Conservation (phyloP, 192 early-diverging fungal genomes). For the Diversispora epigaea region DNA sequence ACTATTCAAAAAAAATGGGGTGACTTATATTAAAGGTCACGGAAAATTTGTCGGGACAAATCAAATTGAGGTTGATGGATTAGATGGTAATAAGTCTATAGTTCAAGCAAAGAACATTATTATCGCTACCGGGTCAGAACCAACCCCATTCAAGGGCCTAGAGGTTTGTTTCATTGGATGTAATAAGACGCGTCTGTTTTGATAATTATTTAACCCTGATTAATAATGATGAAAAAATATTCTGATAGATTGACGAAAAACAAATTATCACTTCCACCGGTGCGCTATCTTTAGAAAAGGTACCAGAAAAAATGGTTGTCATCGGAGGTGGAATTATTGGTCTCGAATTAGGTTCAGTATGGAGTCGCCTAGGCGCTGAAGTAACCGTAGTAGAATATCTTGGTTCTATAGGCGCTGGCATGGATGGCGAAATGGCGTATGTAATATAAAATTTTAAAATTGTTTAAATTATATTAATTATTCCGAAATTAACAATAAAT, state of each 20-base stretch:
- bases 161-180: constrained; percentile 44
- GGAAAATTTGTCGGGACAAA: constrained; percentile 77
- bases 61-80: constrained; percentile 78
- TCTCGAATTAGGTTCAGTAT: constrained; percentile 97
- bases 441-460: constrained; percentile 30
- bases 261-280: constrained; percentile 98
- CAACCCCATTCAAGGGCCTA: constrained; percentile 90
- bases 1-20: constrained; percentile 98
- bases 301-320: constrained; percentile 97
- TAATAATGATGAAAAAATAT: constrained; percentile 2
- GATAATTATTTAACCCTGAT: constrained; percentile 2
- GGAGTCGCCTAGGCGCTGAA: constrained; percentile 92
- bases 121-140: constrained; percentile 97
- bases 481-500: neutral
- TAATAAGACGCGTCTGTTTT: neutral
- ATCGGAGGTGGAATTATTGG: constrained; percentile 99
- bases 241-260: constrained; percentile 80
- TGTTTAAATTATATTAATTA: neutral
- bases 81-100: constrained; percentile 70
- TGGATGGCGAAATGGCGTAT: constrained; percentile 92
- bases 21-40: constrained; percentile 92
- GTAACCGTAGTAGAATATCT: constrained; percentile 96
- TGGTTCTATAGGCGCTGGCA: constrained; percentile 90
- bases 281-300: constrained; percentile 87
- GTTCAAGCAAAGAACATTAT: constrained; percentile 94